Evolutionary conservation across 805 yeast genomes (phyloP), one percentile per base, ranked within the genome.

Genomic region (Yarrowia keelungensis): DNA sequence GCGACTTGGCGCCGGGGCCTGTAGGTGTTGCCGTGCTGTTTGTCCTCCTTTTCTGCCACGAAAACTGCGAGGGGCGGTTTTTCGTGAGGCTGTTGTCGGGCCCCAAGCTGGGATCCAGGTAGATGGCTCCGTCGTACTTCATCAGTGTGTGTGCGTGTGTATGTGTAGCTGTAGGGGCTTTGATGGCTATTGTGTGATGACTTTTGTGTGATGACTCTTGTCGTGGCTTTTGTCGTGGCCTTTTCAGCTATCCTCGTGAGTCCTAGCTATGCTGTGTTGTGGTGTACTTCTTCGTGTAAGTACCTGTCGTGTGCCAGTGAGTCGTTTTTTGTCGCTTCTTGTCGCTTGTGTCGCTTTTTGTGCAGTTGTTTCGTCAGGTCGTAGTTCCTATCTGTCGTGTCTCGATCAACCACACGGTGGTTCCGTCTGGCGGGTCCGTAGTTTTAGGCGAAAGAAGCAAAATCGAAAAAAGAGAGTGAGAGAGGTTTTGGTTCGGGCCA

Each of bases 101-200:
- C 14, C 51, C 65, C 32, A 59, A 10, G 36, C 65, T 19, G 42
- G 65, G 65, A 19, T 62, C 67, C 38, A 62, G 45, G 39, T 62
- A 62, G 45, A 62, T 62, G 39, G 67, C 67, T n/a, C 67, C 67
- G 50, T 59, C 51, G 65, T 59, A 59, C 26, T 59, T 59, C 51
- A 59, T 58, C 12, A 41, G 16, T 8, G 26, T 41, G 39, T 11
- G 19, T 19, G 19, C 35, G 50, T 26, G 49, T n/a, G n/a, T 16
- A 22, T 50, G 39, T 38, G 39, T 38, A 5, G 39, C 39, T 38
- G 39, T 38, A 8, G 12, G 2, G 39, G 10, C 39, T 9, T 8
- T 38, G 12, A 38, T 9, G 10, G 39, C 12, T 38, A 2, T 10
- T 38, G 39, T 38, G 39, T 8, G 39, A 38, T 26, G 32, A 26